A percentile compares a stretch with the other conserved stretches of the same genome.
These are phyloP conservation scores for Sarocladiaceae sp. DNA, from an alignment of 2,329 filamentous ascomycete genomes.

Conservation along the genomic window DNA sequence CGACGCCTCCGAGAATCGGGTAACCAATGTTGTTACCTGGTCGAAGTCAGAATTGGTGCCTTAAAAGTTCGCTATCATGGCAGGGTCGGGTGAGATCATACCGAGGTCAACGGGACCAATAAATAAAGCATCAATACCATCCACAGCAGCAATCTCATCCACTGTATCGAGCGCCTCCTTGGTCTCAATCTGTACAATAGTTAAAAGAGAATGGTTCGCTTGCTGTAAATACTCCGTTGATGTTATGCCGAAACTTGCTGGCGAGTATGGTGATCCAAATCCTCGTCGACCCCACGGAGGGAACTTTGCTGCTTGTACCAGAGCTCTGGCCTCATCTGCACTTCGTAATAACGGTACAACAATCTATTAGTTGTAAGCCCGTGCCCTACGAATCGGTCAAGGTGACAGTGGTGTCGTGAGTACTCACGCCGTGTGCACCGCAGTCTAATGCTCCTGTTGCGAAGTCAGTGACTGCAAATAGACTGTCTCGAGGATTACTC, in stretches of 20 bases:
- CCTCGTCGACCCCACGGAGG: constrained; percentile 45
- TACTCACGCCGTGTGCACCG: constrained; percentile 44
- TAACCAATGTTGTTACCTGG: constrained; percentile 55
- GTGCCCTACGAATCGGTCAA: too few relatives aligned
- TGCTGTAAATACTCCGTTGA: constrained; percentile 45
- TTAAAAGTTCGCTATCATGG: background rate
- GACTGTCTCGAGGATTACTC: constrained; percentile 12
- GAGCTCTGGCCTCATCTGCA: constrained; percentile 38
- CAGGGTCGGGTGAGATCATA: constrained; percentile 3
- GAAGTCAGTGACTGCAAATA: background rate
- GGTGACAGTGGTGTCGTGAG: too few relatives aligned
- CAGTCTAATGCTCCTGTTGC: constrained; percentile 41
- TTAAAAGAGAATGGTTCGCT: constrained; percentile 50
- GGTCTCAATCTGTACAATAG: constrained; percentile 67
- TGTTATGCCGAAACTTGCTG: constrained; percentile 36
- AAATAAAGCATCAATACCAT: constrained; percentile 60
- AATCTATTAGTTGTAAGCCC: constrained; percentile 29
- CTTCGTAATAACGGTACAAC: constrained; percentile 42
- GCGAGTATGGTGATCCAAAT: constrained; percentile 44
- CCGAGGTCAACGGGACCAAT: constrained; percentile 65
- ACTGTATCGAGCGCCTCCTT: constrained; percentile 55
- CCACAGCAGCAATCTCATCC: constrained; percentile 56
- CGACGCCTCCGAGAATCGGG: constrained; percentile 56
- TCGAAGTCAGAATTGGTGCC: background rate
- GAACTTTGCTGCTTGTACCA: constrained; percentile 46